These are phyloP conservation scores for Babesia ovis DNA, from an alignment of 169 alveolate genomes.

Conservation along the genomic window DNA sequence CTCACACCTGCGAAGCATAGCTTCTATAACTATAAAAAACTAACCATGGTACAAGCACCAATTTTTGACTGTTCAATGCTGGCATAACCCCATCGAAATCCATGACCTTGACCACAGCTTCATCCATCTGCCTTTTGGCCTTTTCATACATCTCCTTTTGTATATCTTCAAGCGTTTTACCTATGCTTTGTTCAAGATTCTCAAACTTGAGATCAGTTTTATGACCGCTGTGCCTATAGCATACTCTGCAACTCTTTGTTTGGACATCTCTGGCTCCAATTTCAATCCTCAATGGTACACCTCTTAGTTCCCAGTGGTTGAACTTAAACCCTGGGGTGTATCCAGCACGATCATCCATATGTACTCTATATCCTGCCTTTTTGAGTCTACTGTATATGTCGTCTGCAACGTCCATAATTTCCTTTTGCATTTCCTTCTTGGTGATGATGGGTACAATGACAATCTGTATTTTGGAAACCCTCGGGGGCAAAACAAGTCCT, in stretches of 20 bases:
- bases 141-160: constrained; percentile 68
- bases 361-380: constrained; percentile 52
- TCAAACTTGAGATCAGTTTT: constrained; percentile 78
- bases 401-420: constrained; percentile 76
- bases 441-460: constrained; percentile 93
- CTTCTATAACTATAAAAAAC: neutral
- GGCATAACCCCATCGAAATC: constrained; percentile 82
- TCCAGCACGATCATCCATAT: constrained; percentile 90
- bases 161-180: constrained; percentile 70
- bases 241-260: constrained; percentile 86
- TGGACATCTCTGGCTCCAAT: constrained; percentile 96
- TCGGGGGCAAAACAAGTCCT: constrained; percentile 98
- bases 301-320: constrained; percentile 99
- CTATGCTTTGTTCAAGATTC: constrained; percentile 55
- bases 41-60: constrained; percentile 89
- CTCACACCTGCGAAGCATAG: constrained; percentile 67
- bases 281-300: constrained; percentile 98
- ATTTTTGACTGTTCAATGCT: constrained; percentile 78
- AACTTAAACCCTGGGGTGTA: constrained; percentile 99
- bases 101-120: constrained; percentile 67
- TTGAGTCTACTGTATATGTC: constrained; percentile 7
- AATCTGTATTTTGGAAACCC: constrained; percentile 94
- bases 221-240: constrained; percentile 86
- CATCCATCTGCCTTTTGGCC: constrained; percentile 73
- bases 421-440: constrained; percentile 73